A percentile compares a stretch with the other conserved stretches of the same genome.
Conservation (phyloP, 2,329 filamentous ascomycete genomes). For the Emericellopsis cladophorae region DNA sequence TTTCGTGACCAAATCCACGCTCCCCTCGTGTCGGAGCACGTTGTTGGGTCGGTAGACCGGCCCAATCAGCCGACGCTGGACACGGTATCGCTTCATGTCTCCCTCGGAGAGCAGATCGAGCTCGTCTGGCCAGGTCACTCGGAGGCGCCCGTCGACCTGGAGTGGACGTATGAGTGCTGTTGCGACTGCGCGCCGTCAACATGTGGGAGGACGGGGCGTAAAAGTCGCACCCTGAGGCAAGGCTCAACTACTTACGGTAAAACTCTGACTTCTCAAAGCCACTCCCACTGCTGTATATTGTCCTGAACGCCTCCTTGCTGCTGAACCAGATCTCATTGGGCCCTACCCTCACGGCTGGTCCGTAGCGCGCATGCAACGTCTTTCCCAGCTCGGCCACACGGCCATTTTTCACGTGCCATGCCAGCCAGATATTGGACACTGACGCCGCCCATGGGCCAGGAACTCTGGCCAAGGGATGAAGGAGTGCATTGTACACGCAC, state of each 20-base stretch:
- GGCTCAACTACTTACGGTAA: slow-evolving; percentile 24
- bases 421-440: slow-evolving; percentile 34
- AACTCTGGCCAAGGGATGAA: slow-evolving; percentile 30
- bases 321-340: slow-evolving; percentile 42
- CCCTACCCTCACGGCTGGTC: slow-evolving; percentile 36
- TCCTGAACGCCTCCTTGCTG: slow-evolving; percentile 30
- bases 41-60: slow-evolving; percentile 31
- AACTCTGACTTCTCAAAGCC: slow-evolving; percentile 40
- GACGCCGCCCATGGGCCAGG: slow-evolving; percentile 34
- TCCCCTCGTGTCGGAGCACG: slow-evolving; percentile 25
- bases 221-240: background rate
- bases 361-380: slow-evolving; percentile 32
- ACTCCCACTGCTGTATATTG: slow-evolving; percentile 33
- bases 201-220: slow-evolving; percentile 26
- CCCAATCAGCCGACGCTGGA: slow-evolving; percentile 35
- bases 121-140: slow-evolving; percentile 24
- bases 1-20: slow-evolving; percentile 26
- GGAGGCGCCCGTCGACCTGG: slow-evolving; percentile 22
- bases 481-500: slow-evolving; percentile 21
- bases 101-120: slow-evolving; percentile 38
- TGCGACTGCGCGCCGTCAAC: slow-evolving; percentile 23
- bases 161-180: no score
- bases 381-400: slow-evolving; percentile 25
- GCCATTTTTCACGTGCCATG: slow-evolving; percentile 29
- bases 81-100: slow-evolving; percentile 30